Base-by-base conservation (phyloP, 306 rosid genomes). In the Myrica gale region DNA sequence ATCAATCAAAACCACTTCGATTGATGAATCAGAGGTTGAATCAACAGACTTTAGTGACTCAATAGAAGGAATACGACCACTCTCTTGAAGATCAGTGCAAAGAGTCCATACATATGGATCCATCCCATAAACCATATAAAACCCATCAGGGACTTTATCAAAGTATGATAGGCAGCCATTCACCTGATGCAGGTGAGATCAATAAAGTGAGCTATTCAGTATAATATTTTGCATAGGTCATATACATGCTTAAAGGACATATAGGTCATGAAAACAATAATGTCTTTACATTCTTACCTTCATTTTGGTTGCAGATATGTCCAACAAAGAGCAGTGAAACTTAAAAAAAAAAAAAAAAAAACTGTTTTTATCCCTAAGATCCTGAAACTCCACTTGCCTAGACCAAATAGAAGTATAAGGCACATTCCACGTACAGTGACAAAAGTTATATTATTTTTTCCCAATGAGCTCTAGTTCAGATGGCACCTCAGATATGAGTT, bases 91-190 rank as follows among this genome's bases (percentile, higher is more conserved):
- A 86, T 89, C 96, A 81, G 92, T 89, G 87, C 99, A 96, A 77
- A 96, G 80, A 6, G 88, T 80, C 99, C 99, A 96, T 53, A 96
- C 85, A 86, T 90, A 92, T 37, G 98, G 90, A 85, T 90, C 89
- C 93, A 96, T 88, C 77, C 99, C 99, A 67, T 84, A 88, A 84
- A 96, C 91, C 19, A 88, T 78, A 85, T 92, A 96, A 86, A 92
- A 96, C 60, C 96, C 99, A 82, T 96, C 98, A 10, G 98, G 98
- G 80, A 96, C 82, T 82, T 87, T 90, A 83, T 90, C 92, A 0
- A 73, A 89, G 90, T 96, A 96, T 44, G 99, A 92, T 43, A 96
- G 88, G 82, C 99, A 96, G 74, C 99, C 98, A 80, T 90, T 92
- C 75, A 96, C 99, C 99, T 96, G 88, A 76, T 73, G 74, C 87